Percentiles rank a stretch among this genome's conserved stretches.
phyloP scores from a whole-genome alignment of 2,329 filamentous ascomycete species.

The Keithomyces neogunnii region DNA sequence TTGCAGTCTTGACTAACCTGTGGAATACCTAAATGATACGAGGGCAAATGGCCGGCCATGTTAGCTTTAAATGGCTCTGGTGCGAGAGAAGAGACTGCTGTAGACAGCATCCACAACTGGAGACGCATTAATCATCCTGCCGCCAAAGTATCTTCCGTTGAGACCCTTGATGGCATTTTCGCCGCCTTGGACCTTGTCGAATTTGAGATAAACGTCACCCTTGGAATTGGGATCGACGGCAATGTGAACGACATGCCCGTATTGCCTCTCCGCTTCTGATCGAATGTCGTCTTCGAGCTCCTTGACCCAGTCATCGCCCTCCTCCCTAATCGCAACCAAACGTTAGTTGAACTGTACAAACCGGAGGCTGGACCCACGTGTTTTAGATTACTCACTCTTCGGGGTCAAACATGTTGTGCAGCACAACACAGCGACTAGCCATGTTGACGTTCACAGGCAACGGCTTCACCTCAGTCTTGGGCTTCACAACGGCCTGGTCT shows the following conservation, averaged over 20 bases:
- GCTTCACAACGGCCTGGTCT: constrained; percentile 65
- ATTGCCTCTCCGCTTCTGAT: constrained; percentile 87
- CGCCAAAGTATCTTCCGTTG: constrained; percentile 93
- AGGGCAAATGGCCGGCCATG: constrained; percentile 31
- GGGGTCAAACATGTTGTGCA: constrained; percentile 94
- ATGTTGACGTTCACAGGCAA: constrained; percentile 81
- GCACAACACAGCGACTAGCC: constrained; percentile 85
- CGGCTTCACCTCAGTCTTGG: constrained; percentile 70
- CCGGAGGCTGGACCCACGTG: too few species aligned
- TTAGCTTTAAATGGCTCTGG: constrained; percentile 69
- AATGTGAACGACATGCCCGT: constrained; percentile 97
- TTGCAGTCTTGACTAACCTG: constrained; percentile 24
- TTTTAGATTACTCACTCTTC: constrained; percentile 60
- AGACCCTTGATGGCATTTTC: constrained; percentile 97
- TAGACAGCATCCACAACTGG: constrained; percentile 98
- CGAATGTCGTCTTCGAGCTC: constrained; percentile 91
- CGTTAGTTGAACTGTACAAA: background rate
- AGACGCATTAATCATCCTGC: constrained; percentile 83
- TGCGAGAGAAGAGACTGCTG: constrained; percentile 88
- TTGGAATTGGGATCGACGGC: constrained; percentile 85
- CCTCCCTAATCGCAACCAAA: constrained; percentile 50
- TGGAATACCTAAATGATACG: constrained; percentile 38
- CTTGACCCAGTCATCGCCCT: constrained; percentile 81
- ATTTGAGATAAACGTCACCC: constrained; percentile 98
- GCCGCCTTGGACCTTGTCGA: constrained; percentile 88